Evolutionary conservation across 2,329 filamentous ascomycete species (phyloP), one percentile per base, ranked within the genome.

Genomic region (Sporothrix pallida): DNA sequence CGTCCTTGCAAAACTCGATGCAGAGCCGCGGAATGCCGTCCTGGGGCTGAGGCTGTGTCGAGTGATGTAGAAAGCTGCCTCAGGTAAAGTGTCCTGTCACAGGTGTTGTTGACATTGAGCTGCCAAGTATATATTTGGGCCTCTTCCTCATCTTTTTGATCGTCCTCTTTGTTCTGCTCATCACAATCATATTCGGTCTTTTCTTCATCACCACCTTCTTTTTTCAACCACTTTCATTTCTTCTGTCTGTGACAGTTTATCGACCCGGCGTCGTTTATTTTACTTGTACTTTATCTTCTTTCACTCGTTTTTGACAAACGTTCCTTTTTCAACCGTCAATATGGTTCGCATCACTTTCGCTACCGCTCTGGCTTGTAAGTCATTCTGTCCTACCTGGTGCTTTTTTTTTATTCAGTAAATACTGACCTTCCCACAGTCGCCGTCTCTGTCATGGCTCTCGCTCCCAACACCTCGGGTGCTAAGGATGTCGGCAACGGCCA

Each of bases 401-500:
- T n/a, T n/a, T n/a, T n/a, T n/a, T n/a, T n/a, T n/a, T n/a, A n/a
- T n/a, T n/a, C n/a, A n/a, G 79, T 80, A 75, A 65, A 54, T 54
- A 63, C 67, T 37, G 42, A 31, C 44, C 12, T 42, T 37, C 17
- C 46, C 7, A 9, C 54, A 77, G 79, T 80, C 65, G 79, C 79
- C 75, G 76, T 78, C 69, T 74, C 78, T 23, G 76, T 75, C 62
- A 69, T 78, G 54, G 79, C 79, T 17, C 74, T 76, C 3, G 75
- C 78, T 4, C 79, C 80, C 73, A 81, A 81, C 76, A 76, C 76
- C 65, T 77, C 79, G 8, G 80, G 80, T 12, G 79, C 80, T 48
- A 75, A 74, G 65, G 78, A 79, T 70, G 80, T 81, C 65, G 80
- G 80, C 44, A 73, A 74, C 67, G 80, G 79, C 44, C 74, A 79